These are phyloP conservation scores for Cladosporium oxysporum DNA, from an alignment of 2,329 filamentous ascomycete species.

Conservation along the genomic window DNA sequence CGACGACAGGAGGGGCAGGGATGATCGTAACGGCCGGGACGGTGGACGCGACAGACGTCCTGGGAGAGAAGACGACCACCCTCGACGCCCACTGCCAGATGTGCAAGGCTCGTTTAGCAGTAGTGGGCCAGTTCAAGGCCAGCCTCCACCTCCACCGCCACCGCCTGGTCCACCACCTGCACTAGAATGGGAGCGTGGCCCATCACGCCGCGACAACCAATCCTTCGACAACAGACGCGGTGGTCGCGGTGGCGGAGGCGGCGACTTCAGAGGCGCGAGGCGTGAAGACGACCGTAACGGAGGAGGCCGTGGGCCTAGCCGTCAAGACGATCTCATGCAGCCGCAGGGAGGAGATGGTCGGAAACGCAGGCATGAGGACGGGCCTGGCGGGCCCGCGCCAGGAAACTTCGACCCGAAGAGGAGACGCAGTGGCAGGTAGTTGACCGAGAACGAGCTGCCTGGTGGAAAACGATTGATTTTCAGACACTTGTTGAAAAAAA, in stretches of 20 bases:
- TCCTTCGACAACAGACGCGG: conserved; percentile 5
- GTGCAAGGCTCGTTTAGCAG: conserved; percentile 10
- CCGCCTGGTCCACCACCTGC: conserved; percentile 6
- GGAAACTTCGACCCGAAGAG: conserved; percentile 9
- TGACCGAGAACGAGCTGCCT: neutral
- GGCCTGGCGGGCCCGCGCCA: neutral
- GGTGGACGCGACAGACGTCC: conserved; percentile 21
- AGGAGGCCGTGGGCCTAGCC: conserved; percentile 23
- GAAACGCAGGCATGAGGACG: conserved; percentile 36
- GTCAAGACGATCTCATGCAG: conserved; percentile 26
- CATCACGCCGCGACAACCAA: conserved; percentile 5
- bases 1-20: conserved; percentile 31
- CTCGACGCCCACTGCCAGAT: conserved; percentile 23
- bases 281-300: conserved; percentile 25
- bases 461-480: neutral
- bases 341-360: conserved; percentile 23
- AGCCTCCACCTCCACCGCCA: conserved; percentile 7
- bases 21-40: conserved; percentile 25
- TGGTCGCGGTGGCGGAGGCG: conserved; percentile 1
- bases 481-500: neutral
- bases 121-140: conserved; percentile 19
- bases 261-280: conserved; percentile 18
- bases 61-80: conserved; percentile 25
- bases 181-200: conserved; percentile 28
- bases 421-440: conserved; percentile 18